Conservation (phyloP, 176 grass and related monocot species). For the Oryza meyeriana region DNA sequence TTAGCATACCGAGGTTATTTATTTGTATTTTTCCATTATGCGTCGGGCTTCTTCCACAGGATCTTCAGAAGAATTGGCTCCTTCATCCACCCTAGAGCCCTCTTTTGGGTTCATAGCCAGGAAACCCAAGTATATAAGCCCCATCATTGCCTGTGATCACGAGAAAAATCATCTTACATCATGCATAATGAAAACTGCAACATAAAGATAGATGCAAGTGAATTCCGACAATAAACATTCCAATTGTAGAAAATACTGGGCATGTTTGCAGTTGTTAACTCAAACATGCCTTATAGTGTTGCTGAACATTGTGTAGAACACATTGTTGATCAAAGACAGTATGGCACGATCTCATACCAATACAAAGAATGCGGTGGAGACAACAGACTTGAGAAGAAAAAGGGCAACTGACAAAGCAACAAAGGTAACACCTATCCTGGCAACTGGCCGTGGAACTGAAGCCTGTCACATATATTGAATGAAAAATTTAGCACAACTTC, state of each 20-base stretch:
- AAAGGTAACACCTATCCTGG: conserved; percentile 64
- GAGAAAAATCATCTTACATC: background rate
- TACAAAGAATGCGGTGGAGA: conserved; percentile 81
- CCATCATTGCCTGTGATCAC: conserved; percentile 73
- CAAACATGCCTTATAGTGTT: background rate
- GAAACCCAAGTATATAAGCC: conserved; percentile 80
- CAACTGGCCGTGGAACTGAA: conserved; percentile 77
- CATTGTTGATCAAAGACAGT: background rate
- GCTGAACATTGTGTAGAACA: background rate
- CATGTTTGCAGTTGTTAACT: background rate
- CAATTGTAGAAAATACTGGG: background rate
- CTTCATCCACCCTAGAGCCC: conserved; percentile 34
- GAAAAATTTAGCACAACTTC: background rate
- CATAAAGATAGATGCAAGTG: background rate
- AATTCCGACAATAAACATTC: background rate
- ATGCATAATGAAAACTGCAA: background rate
- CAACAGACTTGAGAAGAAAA: conserved; percentile 74
- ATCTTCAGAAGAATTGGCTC: conserved; percentile 44
- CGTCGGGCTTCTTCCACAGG: conserved; percentile 70
- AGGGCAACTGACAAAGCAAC: conserved; percentile 35
- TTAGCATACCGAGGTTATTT: background rate
- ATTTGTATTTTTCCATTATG: conserved; percentile 99
- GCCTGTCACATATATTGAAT: conserved; percentile 39
- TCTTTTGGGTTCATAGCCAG: conserved; percentile 72
- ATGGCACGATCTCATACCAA: conserved; percentile 26